Evolutionary conservation across 2,329 filamentous ascomycete genomes (phyloP).

Genomic region (Phoma sp.): DNA sequence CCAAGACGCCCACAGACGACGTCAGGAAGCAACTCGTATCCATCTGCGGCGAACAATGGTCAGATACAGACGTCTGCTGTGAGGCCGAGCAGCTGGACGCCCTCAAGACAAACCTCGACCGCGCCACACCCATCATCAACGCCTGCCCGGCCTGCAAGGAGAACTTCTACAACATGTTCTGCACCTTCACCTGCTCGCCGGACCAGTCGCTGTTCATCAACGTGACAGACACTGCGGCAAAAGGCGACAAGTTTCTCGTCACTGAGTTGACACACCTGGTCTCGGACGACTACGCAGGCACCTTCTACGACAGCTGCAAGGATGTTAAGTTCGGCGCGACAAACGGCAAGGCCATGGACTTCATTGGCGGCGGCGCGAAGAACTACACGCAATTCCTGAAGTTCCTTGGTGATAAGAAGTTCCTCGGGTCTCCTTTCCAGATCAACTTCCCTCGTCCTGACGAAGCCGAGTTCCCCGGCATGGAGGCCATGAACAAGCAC

Average conservation of each 20-base stretch:
- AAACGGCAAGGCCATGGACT: slow-evolving; percentile 90
- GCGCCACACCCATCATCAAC: slow-evolving; percentile 86
- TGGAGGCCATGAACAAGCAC: slow-evolving; percentile 73
- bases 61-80: slow-evolving; percentile 83
- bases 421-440: slow-evolving; percentile 93
- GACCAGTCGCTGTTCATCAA: slow-evolving; percentile 97
- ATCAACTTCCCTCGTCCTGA: slow-evolving; percentile 82
- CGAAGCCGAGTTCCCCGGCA: slow-evolving; percentile 68
- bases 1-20: slow-evolving; percentile 73
- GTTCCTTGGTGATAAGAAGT: slow-evolving; percentile 91
- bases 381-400: slow-evolving; percentile 87
- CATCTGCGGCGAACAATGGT: slow-evolving; percentile 89
- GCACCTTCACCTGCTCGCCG: slow-evolving; percentile 96
- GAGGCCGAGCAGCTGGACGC: slow-evolving; percentile 78
- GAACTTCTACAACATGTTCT: slow-evolving; percentile 99
- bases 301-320: slow-evolving; percentile 97
- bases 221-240: slow-evolving; percentile 75
- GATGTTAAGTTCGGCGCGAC: slow-evolving; percentile 98
- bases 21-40: slow-evolving; percentile 79
- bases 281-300: slow-evolving; percentile 80
- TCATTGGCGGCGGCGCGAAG: slow-evolving; percentile 94
- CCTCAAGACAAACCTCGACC: slow-evolving; percentile 82
- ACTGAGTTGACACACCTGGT: slow-evolving; percentile 91
- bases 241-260: slow-evolving; percentile 69
- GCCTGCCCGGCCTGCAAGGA: slow-evolving; percentile 96